These are phyloP conservation scores for Suillus subaureus DNA, from an alignment of 768 basidiomycete genomes.

Conservation along the genomic window DNA sequence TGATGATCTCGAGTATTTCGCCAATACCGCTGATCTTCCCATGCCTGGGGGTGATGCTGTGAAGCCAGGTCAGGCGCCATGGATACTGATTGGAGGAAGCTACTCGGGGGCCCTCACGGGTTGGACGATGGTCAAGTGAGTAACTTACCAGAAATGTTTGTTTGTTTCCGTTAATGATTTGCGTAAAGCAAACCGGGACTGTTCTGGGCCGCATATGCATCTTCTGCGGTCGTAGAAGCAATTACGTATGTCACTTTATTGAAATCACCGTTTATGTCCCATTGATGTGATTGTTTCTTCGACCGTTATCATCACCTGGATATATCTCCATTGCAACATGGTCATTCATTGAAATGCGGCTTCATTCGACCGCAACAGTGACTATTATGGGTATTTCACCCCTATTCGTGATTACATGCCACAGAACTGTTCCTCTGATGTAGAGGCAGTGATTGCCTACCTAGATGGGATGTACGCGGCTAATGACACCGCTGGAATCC, in stretches of 20 bases:
- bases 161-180: background rate
- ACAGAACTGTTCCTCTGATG: constrained; percentile 71
- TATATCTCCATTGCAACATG: background rate
- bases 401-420: constrained; percentile 71
- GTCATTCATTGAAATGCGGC: background rate
- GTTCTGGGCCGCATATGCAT: constrained; percentile 46
- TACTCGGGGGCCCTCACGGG: constrained; percentile 52
- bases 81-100: constrained; percentile 47
- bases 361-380: constrained; percentile 8
- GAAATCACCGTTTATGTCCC: background rate
- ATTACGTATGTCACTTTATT: constrained; percentile 37
- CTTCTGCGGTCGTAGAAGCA: constrained; percentile 50
- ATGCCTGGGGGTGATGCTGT: constrained; percentile 67
- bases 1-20: constrained; percentile 72
- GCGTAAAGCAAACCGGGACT: constrained; percentile 37
- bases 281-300: background rate
- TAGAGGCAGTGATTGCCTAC: constrained; percentile 62
- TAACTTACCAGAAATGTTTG: constrained; percentile 1
- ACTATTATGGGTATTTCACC: constrained; percentile 58
- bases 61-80: constrained; percentile 50
- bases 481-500: constrained; percentile 47
- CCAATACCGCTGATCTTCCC: constrained; percentile 63
- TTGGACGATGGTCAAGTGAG: constrained; percentile 71
- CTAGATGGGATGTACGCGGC: constrained; percentile 58
- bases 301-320: background rate